Evolutionary conservation across 2,329 filamentous ascomycete genomes (phyloP), one percentile per base, ranked within the genome.

Genomic region (Aspergillus aculeatus): DNA sequence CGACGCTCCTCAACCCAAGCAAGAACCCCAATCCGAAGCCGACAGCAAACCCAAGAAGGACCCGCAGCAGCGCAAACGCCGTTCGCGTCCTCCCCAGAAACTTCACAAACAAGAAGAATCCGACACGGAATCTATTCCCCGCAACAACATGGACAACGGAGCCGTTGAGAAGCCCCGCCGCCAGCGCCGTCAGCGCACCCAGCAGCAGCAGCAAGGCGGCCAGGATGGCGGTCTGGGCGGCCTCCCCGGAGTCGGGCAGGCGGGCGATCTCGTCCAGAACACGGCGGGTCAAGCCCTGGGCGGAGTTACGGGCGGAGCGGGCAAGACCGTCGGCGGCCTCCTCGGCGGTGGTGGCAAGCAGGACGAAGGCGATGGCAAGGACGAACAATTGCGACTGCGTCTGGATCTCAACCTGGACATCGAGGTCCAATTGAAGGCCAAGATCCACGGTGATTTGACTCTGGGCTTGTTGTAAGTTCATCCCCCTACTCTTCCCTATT

Each of bases 361-460:
- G 16, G 35, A 51, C 1, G n/a, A 54, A 1, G 48, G 32, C 10
- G 50, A 62, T 23, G 49, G 29, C 19, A 59, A 62, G 29, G 56
- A 62, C 1, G 57, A 62, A 41, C 62, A 64, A 54, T 32, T 65
- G 71, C 87, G 87, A 73, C 76, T 93, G 71, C 84, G 87, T 41
- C 78, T 95, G 23, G 91, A 93, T 71, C 79, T 92, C 57, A 92
- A 93, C 75, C 80, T 95, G 59, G 91, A 95, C 66, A 83, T 95
- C 53, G 91, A 95, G 75, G 90, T 95, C 62, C 89, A 92, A 69
- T 83, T 95, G 62, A 95, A 95, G 82, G 91, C 91, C 21, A 88
- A 89, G 75, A 92, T 95, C 65, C 87, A 92, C 69, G 92, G 92
- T 71, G 92, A 96, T 78, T 78, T 96, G 64, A 92, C 90, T 35